Base-by-base conservation (phyloP, 2,329 filamentous ascomycete species). In the Fusarium protoensiforme region DNA sequence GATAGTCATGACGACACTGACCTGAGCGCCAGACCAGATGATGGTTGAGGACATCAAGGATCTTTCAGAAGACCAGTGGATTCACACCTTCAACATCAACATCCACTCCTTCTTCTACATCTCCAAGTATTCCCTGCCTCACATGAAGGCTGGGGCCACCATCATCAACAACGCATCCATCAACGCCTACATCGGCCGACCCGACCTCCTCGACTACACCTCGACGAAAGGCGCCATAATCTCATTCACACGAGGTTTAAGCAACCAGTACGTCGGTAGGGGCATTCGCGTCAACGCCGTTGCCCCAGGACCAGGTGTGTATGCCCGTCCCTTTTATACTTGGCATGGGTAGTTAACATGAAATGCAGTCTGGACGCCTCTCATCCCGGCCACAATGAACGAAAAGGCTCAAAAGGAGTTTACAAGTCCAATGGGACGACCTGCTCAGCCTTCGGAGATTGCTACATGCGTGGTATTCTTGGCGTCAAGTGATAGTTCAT, bases 141-240 rank as follows among this genome's bases (percentile, higher is more conserved):
- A 95, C 82, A 93, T 96, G 90, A 89, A 90, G 78, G 81, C 82
- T n/a, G 94, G 94, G 38, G 88, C 90, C 64, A 91, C 90, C 29
- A 94, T 97, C 80, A 94, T 97, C 87, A 96, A 96, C 85, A 95
- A 94, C 80, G 91, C 93, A 51, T 95, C 92, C 35, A 92, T 96
- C 80, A 96, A 96, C 80, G 93, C 92, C 29, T 96, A 96, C 83
- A 89, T 95, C 66, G 94, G 94, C 41, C 92, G 93, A 2, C 92
- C 92, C 0, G 93, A 96, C 77, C 87, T 96, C 2, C 88, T 96
- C 57, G 93, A 96, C 82, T 96, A 96, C 84, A 95, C 93, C 0
- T 91, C 92, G 2, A 94, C 92, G 29, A 94, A 94, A 80, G 93
- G 93, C 38, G 93, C 93, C 62, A 92, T 96, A 73, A 84, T 96